phyloP scores from a whole-genome alignment of 2,329 filamentous ascomycete species.

The Hymenoscyphus albidus region DNA sequence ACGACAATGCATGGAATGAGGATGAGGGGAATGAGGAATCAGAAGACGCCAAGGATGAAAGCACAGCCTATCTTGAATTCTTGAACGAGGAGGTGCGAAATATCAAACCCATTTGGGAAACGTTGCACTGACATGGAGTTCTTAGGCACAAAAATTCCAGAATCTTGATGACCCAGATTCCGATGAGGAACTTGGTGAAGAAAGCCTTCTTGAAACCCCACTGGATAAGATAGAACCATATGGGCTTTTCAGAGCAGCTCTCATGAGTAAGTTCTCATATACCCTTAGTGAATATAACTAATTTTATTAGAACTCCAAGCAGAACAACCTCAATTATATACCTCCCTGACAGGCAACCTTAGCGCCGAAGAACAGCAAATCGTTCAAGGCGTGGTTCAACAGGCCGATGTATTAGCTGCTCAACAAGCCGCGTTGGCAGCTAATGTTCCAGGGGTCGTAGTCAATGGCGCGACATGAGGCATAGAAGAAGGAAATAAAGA shows the following conservation, averaged over 20 bases:
- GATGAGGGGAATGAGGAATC: slow-evolving; percentile 54
- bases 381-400: slow-evolving; percentile 67
- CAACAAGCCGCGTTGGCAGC: slow-evolving; percentile 21
- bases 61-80: slow-evolving; percentile 92
- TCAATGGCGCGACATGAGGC: slow-evolving; percentile 29
- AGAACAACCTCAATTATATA: slow-evolving; percentile 86
- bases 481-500: slow-evolving; percentile 7
- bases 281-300: slow-evolving; percentile 11
- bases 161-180: slow-evolving; percentile 65
- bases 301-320: slow-evolving; percentile 69
- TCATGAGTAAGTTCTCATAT: slow-evolving; percentile 63
- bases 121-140: slow-evolving; percentile 10
- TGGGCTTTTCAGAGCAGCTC: slow-evolving; percentile 74
- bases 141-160: slow-evolving; percentile 76
- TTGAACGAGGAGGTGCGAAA: slow-evolving; percentile 75
- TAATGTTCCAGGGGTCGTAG: slow-evolving; percentile 19
- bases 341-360: slow-evolving; percentile 73
- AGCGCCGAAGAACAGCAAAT: slow-evolving; percentile 76
- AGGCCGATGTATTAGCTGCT: slow-evolving; percentile 32
- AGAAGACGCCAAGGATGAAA: slow-evolving; percentile 77
- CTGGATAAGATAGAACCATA: slow-evolving; percentile 96
- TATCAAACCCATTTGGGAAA: background rate
- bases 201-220: slow-evolving; percentile 89
- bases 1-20: slow-evolving; percentile 74
- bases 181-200: slow-evolving; percentile 86